Evolutionary conservation across 306 rosid genomes (phyloP), one percentile per base, ranked within the genome.

Genomic region (Trichosanthes cucumerina): DNA sequence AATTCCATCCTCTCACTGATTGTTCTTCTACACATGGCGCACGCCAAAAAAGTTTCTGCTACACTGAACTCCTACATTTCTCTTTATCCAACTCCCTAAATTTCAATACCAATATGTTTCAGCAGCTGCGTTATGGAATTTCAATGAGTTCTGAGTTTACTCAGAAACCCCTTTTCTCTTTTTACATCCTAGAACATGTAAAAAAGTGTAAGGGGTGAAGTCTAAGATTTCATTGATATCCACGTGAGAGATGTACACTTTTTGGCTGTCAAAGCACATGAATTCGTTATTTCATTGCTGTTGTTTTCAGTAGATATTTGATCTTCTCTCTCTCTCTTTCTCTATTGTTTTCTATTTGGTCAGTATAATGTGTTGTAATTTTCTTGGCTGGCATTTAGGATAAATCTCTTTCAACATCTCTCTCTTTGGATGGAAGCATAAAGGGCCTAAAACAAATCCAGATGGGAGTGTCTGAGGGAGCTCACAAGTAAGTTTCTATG

Each of bases 401-500:
- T 74, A 50, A 74, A 50, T 74, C 78, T 31, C 62, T 50, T 26
- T 47, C 77, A 72, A 72, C 47, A 43, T 43, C n/a, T 69, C 56
- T 73, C 62, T 28, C 44, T 74, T 47, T 19, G 28, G 57, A 74
- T 50, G 62, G 78, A 74, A 74, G 78, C 78, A 74, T 50, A 74
- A 31, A 72, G 41, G 57, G n/a, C 23, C 21, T 12, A 44, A 71
- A 71, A 73, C 78, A 73, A 49, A 50, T 15, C 44, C 78, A 50
- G 41, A 50, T 33, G 78, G 78, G 78, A 18, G 78, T 50, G 62
- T 50, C 78, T 16, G 7, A 72, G 36, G 34, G 33, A 41, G 76
- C 77, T 72, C 41, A 72, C 77, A 18, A 74, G 62, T 74, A 74
- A 50, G 78, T 74, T 50, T 74, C 78, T n/a, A 50, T 50, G 62